Base-by-base conservation (phyloP, 208 protist genomes). In the Crithidia brevicula region DNA sequence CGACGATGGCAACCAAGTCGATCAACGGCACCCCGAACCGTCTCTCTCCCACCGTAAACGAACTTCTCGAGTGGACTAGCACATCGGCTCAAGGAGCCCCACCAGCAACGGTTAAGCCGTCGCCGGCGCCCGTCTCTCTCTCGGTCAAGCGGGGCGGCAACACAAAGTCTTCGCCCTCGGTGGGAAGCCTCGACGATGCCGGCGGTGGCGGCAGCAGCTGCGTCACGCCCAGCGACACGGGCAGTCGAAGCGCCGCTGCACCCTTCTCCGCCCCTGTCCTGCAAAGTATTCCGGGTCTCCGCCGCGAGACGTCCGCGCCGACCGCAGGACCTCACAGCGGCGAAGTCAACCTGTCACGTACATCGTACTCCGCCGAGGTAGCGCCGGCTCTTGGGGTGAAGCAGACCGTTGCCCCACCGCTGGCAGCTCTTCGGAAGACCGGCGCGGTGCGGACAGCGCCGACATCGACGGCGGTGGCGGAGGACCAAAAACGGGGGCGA, bases 191-290 rank as follows among this genome's bases (percentile, higher is more conserved):
- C 13, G 58, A 63, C 23, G 23, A 58, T 1, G 6, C 18, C 15
- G n/a, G 13, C 20, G 20, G 45, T 27, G 3, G 23, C 22, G n/a
- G 5, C 15, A 28, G 52, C 34, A 31, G 38, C 23, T 1, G 18
- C 43, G 25, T 31, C 31, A 23, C 36, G 46, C 27, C 36, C 18
- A 61, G 25, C 8, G 56, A 61, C 40, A 50, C 56, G 2, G 34
- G 27, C 56, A 23, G 38, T 16, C 23, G 25, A 4, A 61, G 49
- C 10, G 38, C 16, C 18, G 10, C 42, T 16, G 27, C 52, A 30
- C 59, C 59, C 10, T 52, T 54, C 43, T 74, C 67, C 11, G 57
- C 67, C 4, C 59, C 59, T 18, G 40, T 46, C 1, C 50, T 16
- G 6, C 50, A 60, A 18, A 40, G 16, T 25, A 54, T 66, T 23